Evolutionary conservation across 306 rosid species (phyloP), one percentile per base, ranked within the genome.

Genomic region (Dicorynia guianensis): DNA sequence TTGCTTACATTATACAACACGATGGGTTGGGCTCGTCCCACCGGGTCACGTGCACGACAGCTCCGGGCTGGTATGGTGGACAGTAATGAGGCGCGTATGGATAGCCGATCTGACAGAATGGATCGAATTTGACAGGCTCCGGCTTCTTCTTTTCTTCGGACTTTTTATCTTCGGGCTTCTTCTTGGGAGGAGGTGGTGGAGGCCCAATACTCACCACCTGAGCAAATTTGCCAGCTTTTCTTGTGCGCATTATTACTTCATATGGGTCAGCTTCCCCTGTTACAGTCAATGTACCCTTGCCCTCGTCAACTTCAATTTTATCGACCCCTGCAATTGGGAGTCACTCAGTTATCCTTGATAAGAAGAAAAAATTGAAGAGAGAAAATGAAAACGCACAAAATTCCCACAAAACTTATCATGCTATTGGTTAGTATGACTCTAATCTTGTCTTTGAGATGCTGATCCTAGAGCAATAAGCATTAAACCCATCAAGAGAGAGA

Each of bases 181-280:
- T 76, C 67, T 89, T 89, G 0, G 79, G 80, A 0, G 91, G 89
- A 3, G 83, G 48, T 0, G 80, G 87, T 0, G 89, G 96, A 17
- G 92, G 91, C 70, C 96, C 96, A 50, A 92, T 64, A 57, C 78
- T 92, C 19, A 89, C 79, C 2, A 89, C 82, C 25, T 89, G 82
- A 0, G 62, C 96, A 71, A 1, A 38, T 76, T 81, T 92, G 5
- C 88, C 85, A 0, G 80, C 77, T 70, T 86, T 86, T 78, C 91
- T 86, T 34, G 79, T 74, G 7, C 82, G 71, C 15, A 83, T 69
- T 6, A 92, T 84, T 44, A 89, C 86, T 0, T 83, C 86, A 56
- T 79, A 84, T 1, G 97, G 96, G 57, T 92, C 97, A 47, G 93
- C 93, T n/a, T 82, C 39, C 4, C 97, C 97, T 6, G 83, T 88